Percentiles rank a stretch among this genome's conserved stretches.
phyloP scores from a whole-genome alignment of 768 basidiomycete species.

The Amanita subjunquillea region DNA sequence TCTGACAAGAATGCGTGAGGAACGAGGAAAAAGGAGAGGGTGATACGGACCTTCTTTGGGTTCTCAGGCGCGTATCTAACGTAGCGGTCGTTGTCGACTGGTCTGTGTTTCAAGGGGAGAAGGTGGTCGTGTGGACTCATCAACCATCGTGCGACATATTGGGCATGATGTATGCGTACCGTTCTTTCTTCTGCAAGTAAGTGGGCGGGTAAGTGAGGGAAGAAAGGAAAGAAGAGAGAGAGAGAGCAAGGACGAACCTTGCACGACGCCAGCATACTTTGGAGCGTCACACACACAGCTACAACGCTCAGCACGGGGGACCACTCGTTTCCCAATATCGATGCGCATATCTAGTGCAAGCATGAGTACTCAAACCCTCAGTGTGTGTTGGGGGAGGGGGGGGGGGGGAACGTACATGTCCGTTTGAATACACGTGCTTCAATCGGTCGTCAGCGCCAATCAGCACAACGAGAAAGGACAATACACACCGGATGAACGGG shows the following conservation, averaged over 20 bases:
- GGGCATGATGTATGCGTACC: slow-evolving; percentile 29
- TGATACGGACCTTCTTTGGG: slow-evolving; percentile 65
- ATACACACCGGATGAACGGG: slow-evolving; percentile 63
- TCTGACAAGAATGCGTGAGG: slow-evolving; percentile 27
- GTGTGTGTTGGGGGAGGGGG: too few relatives aligned
- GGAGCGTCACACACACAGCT: slow-evolving; percentile 75
- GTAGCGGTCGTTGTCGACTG: slow-evolving; percentile 77
- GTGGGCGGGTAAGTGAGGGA: neutral
- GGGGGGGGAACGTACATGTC: slow-evolving; percentile 47
- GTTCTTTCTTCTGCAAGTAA: slow-evolving; percentile 35
- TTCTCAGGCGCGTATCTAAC: slow-evolving; percentile 70
- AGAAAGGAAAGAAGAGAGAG: neutral
- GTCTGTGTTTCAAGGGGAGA: slow-evolving; percentile 28
- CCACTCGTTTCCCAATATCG: slow-evolving; percentile 85
- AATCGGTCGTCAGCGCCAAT: neutral
- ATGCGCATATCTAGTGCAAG: slow-evolving; percentile 66
- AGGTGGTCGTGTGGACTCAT: slow-evolving; percentile 4
- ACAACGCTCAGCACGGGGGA: slow-evolving; percentile 80
- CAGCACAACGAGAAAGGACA: slow-evolving; percentile 5
- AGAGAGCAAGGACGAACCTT: slow-evolving; percentile 40
- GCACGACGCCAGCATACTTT: slow-evolving; percentile 90
- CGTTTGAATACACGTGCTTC: slow-evolving; percentile 82
- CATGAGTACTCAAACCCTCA: neutral
- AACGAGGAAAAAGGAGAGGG: neutral
- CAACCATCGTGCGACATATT: neutral